These are phyloP conservation scores for Backusella circina DNA, from an alignment of 192 early-diverging fungal species.

Conservation along the genomic window DNA sequence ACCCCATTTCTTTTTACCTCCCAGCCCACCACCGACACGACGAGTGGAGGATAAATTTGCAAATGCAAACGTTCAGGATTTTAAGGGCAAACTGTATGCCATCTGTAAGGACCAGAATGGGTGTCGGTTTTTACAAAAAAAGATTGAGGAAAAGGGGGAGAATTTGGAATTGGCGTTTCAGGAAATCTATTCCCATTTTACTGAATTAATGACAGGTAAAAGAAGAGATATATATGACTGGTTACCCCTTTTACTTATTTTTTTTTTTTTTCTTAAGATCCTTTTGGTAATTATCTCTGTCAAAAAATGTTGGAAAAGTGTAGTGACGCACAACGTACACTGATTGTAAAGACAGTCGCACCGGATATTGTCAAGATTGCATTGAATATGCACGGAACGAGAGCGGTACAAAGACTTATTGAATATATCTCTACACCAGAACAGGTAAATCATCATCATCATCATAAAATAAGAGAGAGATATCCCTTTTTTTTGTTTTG, in stretches of 20 bases:
- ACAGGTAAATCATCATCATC: too few species aligned
- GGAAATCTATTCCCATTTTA: conserved; percentile 71
- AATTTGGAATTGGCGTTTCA: conserved; percentile 66
- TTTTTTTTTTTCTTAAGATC: conserved; percentile 46
- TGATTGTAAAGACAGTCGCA: conserved; percentile 68
- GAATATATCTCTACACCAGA: conserved; percentile 63
- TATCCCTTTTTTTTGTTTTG: too few species aligned
- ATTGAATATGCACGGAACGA: conserved; percentile 88
- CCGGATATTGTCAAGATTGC: conserved; percentile 75
- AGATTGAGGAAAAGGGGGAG: conserved; percentile 66
- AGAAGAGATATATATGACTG: too few species aligned
- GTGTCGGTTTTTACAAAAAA: conserved; percentile 83
- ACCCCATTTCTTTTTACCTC: not conserved
- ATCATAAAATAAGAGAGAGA: too few species aligned
- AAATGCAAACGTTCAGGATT: conserved; percentile 61
- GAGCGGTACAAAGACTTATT: conserved; percentile 87
- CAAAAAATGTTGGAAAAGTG: conserved; percentile 83
- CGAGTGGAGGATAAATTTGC: conserved; percentile 54
- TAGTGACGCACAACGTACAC: conserved; percentile 68
- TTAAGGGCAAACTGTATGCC: conserved; percentile 68
- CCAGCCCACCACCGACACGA: conserved; percentile 9
- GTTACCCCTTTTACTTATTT: too few species aligned
- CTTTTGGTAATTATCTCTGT: conserved; percentile 91
- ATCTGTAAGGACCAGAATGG: conserved; percentile 89
- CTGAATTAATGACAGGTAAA: conserved; percentile 75